Percentiles rank a stretch among this genome's conserved stretches.
phyloP scores from a whole-genome alignment of 805 yeast species.

The Barnettozyma salicaria region DNA sequence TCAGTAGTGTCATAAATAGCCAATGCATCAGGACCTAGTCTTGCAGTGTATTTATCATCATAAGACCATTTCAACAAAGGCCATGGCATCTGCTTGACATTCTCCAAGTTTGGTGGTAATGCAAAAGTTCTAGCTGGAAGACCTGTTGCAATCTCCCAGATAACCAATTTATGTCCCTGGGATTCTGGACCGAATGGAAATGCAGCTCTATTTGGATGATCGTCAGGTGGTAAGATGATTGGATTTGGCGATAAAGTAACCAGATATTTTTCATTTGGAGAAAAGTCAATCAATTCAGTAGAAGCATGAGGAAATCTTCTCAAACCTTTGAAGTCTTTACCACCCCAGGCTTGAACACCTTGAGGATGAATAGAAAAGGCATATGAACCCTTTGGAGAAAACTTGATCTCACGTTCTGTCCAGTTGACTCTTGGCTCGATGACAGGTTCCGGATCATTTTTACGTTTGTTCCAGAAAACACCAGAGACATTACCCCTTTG shows the following conservation, averaged over 20 bases:
- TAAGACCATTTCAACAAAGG: conserved; percentile 94
- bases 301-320: conserved; percentile 82
- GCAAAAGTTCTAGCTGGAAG: conserved; percentile 87
- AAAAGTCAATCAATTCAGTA: conserved; percentile 83
- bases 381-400: conserved; percentile 91
- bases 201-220: conserved; percentile 54
- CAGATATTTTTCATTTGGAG: conserved; percentile 86
- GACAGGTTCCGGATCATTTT: conserved; percentile 65
- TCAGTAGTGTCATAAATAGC: conserved; percentile 79
- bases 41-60: conserved; percentile 90
- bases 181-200: conserved; percentile 84
- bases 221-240: conserved; percentile 61
- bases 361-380: conserved; percentile 84
- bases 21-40: conserved; percentile 88
- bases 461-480: conserved; percentile 78
- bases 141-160: conserved; percentile 87
- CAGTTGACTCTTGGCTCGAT: conserved; percentile 77
- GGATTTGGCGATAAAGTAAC: conserved; percentile 89
- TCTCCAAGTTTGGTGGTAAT: conserved; percentile 65
- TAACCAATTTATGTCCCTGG: conserved; percentile 88
- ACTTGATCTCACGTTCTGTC: conserved; percentile 82
- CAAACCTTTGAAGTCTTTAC: conserved; percentile 65
- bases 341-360: conserved; percentile 97
- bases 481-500: conserved; percentile 79
- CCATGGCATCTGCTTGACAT: conserved; percentile 75